Percentiles rank a stretch among this genome's conserved stretches.
Conservation (phyloP, 2,329 filamentous ascomycete species). For the Akanthomyces uredinophilus region DNA sequence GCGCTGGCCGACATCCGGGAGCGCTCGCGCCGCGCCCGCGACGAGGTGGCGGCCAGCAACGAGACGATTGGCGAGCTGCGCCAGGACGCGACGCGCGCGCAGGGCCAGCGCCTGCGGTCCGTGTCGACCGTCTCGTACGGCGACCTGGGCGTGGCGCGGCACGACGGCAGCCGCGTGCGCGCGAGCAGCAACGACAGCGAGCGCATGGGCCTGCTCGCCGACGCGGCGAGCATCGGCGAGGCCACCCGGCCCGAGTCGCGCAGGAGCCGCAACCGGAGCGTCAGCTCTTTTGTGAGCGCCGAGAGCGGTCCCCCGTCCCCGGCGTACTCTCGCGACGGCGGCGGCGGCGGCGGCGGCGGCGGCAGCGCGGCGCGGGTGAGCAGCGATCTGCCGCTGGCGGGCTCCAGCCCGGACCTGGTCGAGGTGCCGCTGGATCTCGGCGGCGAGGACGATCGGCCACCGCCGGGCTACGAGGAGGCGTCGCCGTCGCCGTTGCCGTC, state of each 20-base stretch:
- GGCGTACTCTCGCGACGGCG: slow-evolving; percentile 16
- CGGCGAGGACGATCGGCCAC: slow-evolving; percentile 33
- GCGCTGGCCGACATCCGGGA: slow-evolving; percentile 60
- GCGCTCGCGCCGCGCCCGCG: slow-evolving; percentile 43
- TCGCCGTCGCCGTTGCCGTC: slow-evolving; percentile 18
- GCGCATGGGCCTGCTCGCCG: slow-evolving; percentile 63
- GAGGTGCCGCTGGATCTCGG: slow-evolving; percentile 49
- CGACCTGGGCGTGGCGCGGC: slow-evolving; percentile 68
- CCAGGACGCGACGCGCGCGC: slow-evolving; percentile 49
- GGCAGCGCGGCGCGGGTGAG: no score
- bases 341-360: no score
- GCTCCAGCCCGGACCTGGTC: slow-evolving; percentile 48
- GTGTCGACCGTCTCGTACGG: slow-evolving; percentile 74
- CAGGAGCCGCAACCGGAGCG: slow-evolving; percentile 43
- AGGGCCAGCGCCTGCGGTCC: slow-evolving; percentile 57
- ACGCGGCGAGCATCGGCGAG: slow-evolving; percentile 58
- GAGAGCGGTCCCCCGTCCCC: slow-evolving; percentile 42
- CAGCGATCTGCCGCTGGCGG: slow-evolving; percentile 25
- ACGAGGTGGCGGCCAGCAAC: slow-evolving; percentile 36
- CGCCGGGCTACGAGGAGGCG: slow-evolving; percentile 52
- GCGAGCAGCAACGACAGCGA: slow-evolving; percentile 72
- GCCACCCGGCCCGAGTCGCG: slow-evolving; percentile 27
- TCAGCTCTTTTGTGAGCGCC: slow-evolving; percentile 53
- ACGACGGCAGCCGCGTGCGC: slow-evolving; percentile 70
- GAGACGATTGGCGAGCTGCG: slow-evolving; percentile 58